Evolutionary conservation across 805 yeast genomes (phyloP).

Genomic region (Kazachstania bromeliacearum): DNA sequence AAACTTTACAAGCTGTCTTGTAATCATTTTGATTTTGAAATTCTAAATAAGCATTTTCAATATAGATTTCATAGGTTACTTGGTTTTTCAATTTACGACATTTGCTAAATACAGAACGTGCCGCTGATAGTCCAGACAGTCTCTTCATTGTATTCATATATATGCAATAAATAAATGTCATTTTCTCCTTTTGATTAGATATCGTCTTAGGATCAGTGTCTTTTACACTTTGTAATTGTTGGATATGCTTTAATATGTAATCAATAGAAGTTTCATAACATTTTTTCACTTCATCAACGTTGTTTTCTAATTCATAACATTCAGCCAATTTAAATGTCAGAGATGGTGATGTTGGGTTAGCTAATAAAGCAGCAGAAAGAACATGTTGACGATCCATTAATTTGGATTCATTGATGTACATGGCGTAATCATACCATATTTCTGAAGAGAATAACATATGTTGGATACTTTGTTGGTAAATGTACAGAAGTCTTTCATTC

Average conservation of each 20-base stretch:
- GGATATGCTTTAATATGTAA: conserved; percentile 34
- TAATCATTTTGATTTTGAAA: conserved; percentile 52
- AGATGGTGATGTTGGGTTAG: conserved; percentile 64
- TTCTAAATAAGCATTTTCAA: conserved; percentile 77
- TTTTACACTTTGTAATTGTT: conserved; percentile 10
- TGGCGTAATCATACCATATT: conserved; percentile 33
- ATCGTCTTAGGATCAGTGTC: conserved; percentile 1
- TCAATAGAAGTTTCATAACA: conserved; percentile 44
- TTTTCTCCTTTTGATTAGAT: conserved; percentile 11
- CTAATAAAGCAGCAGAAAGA: conserved; percentile 43
- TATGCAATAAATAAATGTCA: conserved; percentile 60
- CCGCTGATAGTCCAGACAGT: conserved; percentile 55
- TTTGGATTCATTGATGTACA: conserved; percentile 21
- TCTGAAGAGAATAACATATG: conserved; percentile 25
- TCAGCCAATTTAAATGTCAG: conserved; percentile 63
- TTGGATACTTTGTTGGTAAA: conserved; percentile 57
- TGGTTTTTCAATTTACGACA: conserved; percentile 50
- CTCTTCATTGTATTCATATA: conserved; percentile 68
- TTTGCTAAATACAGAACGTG: conserved; percentile 60
- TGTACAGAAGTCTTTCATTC: conserved; percentile 53
- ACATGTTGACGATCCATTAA: conserved; percentile 23
- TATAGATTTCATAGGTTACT: conserved; percentile 66
- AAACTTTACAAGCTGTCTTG: conserved; percentile 63
- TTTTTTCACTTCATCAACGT: conserved; percentile 40
- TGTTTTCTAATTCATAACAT: conserved; percentile 49